phyloP scores from a whole-genome alignment of 805 yeast genomes.

The Wickerhamiella azymoides region DNA sequence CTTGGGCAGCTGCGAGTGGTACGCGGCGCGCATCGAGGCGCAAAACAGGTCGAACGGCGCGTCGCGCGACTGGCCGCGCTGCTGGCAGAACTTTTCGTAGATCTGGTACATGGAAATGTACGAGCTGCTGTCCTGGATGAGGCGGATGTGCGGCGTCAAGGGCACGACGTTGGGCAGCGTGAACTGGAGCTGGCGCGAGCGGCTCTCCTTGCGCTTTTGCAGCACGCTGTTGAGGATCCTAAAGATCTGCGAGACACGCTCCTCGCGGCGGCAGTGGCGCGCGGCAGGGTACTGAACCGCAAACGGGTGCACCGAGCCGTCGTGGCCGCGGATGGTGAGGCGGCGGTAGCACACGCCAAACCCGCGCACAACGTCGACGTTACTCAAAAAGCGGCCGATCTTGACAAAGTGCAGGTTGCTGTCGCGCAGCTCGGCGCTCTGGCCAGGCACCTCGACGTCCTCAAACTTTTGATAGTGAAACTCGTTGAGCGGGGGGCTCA shows the following conservation, averaged over 20 bases:
- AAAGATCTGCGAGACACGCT: constrained; percentile 81
- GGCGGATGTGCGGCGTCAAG: constrained; percentile 82
- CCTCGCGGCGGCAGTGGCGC: constrained; percentile 93
- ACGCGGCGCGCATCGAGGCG: constrained; percentile 79
- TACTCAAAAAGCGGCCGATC: constrained; percentile 83
- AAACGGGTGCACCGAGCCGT: constrained; percentile 82
- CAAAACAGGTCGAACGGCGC: constrained; percentile 79
- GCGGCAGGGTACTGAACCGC: constrained; percentile 98
- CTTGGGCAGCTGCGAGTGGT: constrained; percentile 83
- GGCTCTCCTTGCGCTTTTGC: constrained; percentile 69
- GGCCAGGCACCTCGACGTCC: constrained; percentile 96
- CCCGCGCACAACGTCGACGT: constrained; percentile 77
- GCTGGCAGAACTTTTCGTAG: constrained; percentile 75
- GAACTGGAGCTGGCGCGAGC: constrained; percentile 71
- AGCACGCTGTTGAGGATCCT: constrained; percentile 75
- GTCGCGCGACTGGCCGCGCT: constrained; percentile 62
- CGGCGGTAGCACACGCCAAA: constrained; percentile 83
- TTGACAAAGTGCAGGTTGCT: constrained; percentile 82
- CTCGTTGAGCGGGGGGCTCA: constrained; percentile 90
- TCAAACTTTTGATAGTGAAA: constrained; percentile 98
- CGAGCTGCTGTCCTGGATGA: constrained; percentile 67
- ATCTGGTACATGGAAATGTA: constrained; percentile 67
- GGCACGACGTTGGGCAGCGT: constrained; percentile 89
- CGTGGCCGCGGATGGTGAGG: constrained; percentile 80
- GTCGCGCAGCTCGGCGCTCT: constrained; percentile 77